These are phyloP conservation scores for Crithidia sp. DNA, from an alignment of 208 protist genomes.

Conservation along the genomic window DNA sequence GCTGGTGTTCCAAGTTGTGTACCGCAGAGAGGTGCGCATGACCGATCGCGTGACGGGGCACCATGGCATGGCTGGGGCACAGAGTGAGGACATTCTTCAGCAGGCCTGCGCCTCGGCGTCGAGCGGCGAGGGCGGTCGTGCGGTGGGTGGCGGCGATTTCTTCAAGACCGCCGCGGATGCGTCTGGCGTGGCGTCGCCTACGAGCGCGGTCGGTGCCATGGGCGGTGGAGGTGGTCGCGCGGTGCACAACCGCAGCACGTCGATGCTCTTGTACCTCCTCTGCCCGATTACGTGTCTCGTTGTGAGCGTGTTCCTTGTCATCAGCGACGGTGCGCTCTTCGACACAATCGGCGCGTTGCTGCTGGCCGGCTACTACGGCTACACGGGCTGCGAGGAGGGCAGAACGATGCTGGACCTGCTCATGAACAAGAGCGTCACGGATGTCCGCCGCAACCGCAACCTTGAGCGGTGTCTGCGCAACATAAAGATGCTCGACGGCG, in stretches of 20 bases:
- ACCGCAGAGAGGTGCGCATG: slow-evolving; percentile 48
- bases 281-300: slow-evolving; percentile 20
- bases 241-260: slow-evolving; percentile 6
- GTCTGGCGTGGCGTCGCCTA: neutral
- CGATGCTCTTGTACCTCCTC: slow-evolving; percentile 12
- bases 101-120: slow-evolving; percentile 8
- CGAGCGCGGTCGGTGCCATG: neutral
- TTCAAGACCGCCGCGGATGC: slow-evolving; percentile 10
- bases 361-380: slow-evolving; percentile 38
- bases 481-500: slow-evolving; percentile 52
- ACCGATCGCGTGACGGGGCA: slow-evolving; percentile 61
- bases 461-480: slow-evolving; percentile 53
- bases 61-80: slow-evolving; percentile 22
- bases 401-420: slow-evolving; percentile 55
- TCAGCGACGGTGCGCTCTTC: slow-evolving; percentile 8
- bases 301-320: slow-evolving; percentile 16
- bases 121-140: neutral
- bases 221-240: neutral
- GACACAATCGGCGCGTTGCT: slow-evolving; percentile 34
- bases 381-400: slow-evolving; percentile 27
- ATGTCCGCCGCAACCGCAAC: slow-evolving; percentile 17
- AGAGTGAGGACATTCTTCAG: slow-evolving; percentile 38
- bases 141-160: slow-evolving; percentile 9
- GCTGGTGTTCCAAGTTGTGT: slow-evolving; percentile 42
- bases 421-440: slow-evolving; percentile 61